Base-by-base conservation (phyloP, 2,329 filamentous ascomycete species). In the Aspergillus oerlinghausenensis region DNA sequence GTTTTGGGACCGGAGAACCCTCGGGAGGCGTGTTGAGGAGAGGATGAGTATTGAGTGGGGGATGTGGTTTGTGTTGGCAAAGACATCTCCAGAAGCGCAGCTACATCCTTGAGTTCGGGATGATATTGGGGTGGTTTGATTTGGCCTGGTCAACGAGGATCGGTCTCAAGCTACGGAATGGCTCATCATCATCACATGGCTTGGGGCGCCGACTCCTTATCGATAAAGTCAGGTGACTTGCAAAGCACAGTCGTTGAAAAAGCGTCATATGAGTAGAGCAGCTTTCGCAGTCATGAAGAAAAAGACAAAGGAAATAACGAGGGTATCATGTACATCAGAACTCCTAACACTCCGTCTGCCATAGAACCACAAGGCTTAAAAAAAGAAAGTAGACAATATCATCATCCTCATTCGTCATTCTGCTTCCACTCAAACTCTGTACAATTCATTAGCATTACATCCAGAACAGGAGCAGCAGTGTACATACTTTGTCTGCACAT, bases 401-500 rank as follows among this genome's bases (percentile, higher is more conserved):
- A 17, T 52, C 17, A 17, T 7, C 1, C 5, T 65, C 60, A 70
- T 56, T 75, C 70, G 14, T 71, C 74, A 32, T 70, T 72, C 63
- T 78, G 73, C 58, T 80, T 80, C 79, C 79, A 81, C 67, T 82
- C 79, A 58, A 82, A 82, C 71, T 82, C 80, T 82, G 64, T 23
- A 43, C 8, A 21, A 11, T 55, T 26, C 14, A 50, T 68, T 58
- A 64, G 64, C 63, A 55, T 58, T 52, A 28, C 40, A 8, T 23
- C 4, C 4, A 43, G 10, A 49, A 32, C 19, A 1, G 35, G 3
- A 52, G 14, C 26, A 28, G 17, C 29, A 21, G 8, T 35, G 53
- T 8, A 70, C 81, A 66, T 82, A 94, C 91, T 91, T 75, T 97
- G 94, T 64, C 94, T 85, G 72, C 94, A 99, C 94, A 99, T 97